Percentiles rank a stretch among this genome's conserved stretches.
phyloP scores from a whole-genome alignment of 305 asterid genomes.

The Fraxinus greggii region DNA sequence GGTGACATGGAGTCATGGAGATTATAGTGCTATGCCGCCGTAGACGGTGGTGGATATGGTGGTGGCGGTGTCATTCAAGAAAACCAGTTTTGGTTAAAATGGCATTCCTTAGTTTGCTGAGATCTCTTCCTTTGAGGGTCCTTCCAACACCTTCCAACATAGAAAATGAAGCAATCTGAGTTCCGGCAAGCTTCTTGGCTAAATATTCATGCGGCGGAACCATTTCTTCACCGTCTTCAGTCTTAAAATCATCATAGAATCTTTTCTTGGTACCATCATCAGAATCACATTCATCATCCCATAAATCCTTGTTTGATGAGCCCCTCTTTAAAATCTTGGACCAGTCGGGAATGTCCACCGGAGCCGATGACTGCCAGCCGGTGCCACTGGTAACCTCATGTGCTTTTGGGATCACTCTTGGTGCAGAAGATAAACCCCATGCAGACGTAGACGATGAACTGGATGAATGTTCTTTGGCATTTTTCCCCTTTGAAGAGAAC shows the following conservation, averaged over 20 bases:
- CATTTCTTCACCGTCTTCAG: constrained; percentile 31
- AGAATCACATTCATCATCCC: constrained; percentile 33
- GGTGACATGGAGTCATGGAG: background rate
- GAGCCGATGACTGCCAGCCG: constrained; percentile 31
- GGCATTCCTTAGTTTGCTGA: constrained; percentile 48
- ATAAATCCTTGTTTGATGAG: constrained; percentile 20
- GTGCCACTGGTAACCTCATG: constrained; percentile 10
- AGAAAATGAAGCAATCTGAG: constrained; percentile 45
- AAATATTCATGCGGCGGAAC: constrained; percentile 55
- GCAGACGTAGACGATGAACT: constrained; percentile 29
- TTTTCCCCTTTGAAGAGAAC: constrained; percentile 13
- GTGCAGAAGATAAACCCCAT: constrained; percentile 25
- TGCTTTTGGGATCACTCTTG: constrained; percentile 36
- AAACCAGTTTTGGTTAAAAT: constrained; percentile 54
- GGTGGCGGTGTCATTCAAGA: constrained; percentile 29
- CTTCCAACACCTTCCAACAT: constrained; percentile 64
- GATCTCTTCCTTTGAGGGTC: constrained; percentile 66
- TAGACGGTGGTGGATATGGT: background rate
- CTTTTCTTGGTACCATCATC: constrained; percentile 3
- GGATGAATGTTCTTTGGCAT: background rate
- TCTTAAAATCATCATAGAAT: background rate
- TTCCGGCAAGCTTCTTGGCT: constrained; percentile 32
- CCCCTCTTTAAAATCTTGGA: constrained; percentile 39
- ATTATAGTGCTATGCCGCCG: background rate
- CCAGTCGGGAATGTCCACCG: constrained; percentile 46